These are phyloP conservation scores for Collybiopsis confluens DNA, from an alignment of 768 basidiomycete genomes.

Conservation along the genomic window DNA sequence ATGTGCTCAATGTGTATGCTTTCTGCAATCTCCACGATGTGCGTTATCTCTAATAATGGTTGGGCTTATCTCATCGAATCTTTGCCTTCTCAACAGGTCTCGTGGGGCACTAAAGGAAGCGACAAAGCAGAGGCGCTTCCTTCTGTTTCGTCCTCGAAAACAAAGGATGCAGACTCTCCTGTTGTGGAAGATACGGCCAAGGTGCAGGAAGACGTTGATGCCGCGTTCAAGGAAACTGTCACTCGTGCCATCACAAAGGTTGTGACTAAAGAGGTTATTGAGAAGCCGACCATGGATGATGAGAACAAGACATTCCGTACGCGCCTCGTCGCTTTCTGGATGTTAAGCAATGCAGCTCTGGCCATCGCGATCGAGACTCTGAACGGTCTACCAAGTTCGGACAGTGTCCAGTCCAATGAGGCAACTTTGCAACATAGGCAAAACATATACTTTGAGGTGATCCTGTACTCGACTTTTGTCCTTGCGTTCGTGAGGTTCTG, in stretches of 20 bases:
- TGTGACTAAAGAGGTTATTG: constrained; percentile 56
- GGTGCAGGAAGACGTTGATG: constrained; percentile 85
- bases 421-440: constrained; percentile 36
- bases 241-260: constrained; percentile 79
- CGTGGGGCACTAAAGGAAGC: constrained; percentile 93
- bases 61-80: not conserved
- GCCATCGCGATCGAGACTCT: constrained; percentile 75
- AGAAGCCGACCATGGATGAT: constrained; percentile 85
- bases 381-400: constrained; percentile 50
- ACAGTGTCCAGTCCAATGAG: constrained; percentile 36
- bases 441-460: constrained; percentile 66
- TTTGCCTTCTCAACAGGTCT: constrained; percentile 50
- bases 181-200: constrained; percentile 85
- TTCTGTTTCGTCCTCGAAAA: constrained; percentile 81
- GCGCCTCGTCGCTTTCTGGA: constrained; percentile 79
- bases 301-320: constrained; percentile 92
- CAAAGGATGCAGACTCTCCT: constrained; percentile 65
- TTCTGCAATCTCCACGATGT: constrained; percentile 97
- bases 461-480: constrained; percentile 76
- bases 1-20: constrained; percentile 93
- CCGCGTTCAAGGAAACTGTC: constrained; percentile 88
- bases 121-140: constrained; percentile 93
- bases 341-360: constrained; percentile 64
- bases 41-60: constrained; percentile 15
- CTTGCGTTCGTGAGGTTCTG: constrained; percentile 68